Percentiles rank a stretch among this genome's conserved stretches.
Evolutionary conservation across 768 basidiomycete genomes (phyloP).

Genomic region (Tubosaeta sp.): DNA sequence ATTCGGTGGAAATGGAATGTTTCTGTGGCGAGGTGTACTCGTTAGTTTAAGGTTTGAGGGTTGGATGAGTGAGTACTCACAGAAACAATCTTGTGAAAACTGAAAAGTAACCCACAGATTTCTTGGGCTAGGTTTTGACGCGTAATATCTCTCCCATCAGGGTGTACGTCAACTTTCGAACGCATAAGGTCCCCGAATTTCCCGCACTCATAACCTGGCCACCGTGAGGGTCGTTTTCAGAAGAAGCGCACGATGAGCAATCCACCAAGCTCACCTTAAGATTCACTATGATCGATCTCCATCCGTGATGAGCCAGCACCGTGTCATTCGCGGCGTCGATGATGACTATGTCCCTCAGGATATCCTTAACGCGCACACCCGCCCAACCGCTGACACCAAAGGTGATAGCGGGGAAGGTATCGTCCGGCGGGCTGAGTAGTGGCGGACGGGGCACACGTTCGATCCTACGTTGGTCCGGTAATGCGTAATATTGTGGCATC

Average conservation of each 20-base stretch:
- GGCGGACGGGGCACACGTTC: constrained; percentile 19
- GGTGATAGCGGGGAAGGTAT: constrained; percentile 14
- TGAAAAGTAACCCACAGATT: constrained; percentile 9
- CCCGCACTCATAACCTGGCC: constrained; percentile 19
- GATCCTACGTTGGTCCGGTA: constrained; percentile 15
- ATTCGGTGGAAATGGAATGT: constrained; percentile 6
- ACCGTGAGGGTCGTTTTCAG: constrained; percentile 9
- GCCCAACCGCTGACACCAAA: constrained; percentile 18
- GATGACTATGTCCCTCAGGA: constrained; percentile 3
- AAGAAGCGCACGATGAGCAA: neutral
- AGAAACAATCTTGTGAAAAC: constrained; percentile 2
- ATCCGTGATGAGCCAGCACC: constrained; percentile 15
- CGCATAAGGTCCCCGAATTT: constrained; percentile 4
- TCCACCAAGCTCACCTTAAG: constrained; percentile 17
- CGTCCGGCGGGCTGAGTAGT: constrained; percentile 6
- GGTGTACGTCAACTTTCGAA: constrained; percentile 11
- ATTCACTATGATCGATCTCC: constrained; percentile 17
- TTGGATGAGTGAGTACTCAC: constrained; percentile 3
- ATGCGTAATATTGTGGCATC: constrained; percentile 17
- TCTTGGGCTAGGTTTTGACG: constrained; percentile 20
- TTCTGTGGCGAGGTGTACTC: constrained; percentile 1
- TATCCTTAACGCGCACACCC: constrained; percentile 17
- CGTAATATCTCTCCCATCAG: constrained; percentile 9
- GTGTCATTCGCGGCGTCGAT: constrained; percentile 18
- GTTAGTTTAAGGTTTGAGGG: neutral